phyloP scores from a whole-genome alignment of 2,329 filamentous ascomycete genomes.

The Coniochaeta sp. region DNA sequence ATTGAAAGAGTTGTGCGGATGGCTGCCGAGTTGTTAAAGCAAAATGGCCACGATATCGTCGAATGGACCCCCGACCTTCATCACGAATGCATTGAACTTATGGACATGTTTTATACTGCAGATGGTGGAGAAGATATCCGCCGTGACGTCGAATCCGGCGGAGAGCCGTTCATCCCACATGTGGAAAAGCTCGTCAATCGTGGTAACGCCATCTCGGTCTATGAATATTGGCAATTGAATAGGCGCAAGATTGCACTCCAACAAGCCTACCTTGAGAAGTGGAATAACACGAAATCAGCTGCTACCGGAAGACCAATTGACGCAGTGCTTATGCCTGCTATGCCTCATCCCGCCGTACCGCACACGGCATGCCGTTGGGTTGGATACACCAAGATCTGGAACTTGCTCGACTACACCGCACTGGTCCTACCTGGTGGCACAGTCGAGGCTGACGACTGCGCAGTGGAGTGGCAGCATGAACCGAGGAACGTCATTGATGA shows the following conservation, averaged over 20 bases:
- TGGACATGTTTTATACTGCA: slow-evolving; percentile 36
- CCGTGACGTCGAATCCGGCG: slow-evolving; percentile 41
- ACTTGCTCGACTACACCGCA: slow-evolving; percentile 54
- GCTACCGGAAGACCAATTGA: slow-evolving; percentile 17
- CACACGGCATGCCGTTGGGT: slow-evolving; percentile 34
- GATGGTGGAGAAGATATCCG: slow-evolving; percentile 59
- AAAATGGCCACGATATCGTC: no score
- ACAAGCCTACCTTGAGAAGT: no score
- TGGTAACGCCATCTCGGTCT: slow-evolving; percentile 48
- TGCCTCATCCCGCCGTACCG: slow-evolving; percentile 52
- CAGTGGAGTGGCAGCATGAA: slow-evolving; percentile 26
- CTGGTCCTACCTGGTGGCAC: slow-evolving; percentile 46
- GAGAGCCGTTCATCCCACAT: slow-evolving; percentile 53
- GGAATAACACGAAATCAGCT: no score
- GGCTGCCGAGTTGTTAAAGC: no score
- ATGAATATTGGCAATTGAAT: slow-evolving; percentile 21
- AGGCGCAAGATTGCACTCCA: no score
- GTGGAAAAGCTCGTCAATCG: slow-evolving; percentile 49
- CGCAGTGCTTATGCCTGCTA: slow-evolving; percentile 48
- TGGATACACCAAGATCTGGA: slow-evolving; percentile 57
- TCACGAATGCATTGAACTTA: no score
- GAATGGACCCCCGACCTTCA: no score
- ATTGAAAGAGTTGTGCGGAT: no score
- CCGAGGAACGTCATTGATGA: slow-evolving; percentile 42
- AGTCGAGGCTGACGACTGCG: slow-evolving; percentile 32